phyloP scores from a whole-genome alignment of 1,139 yeast genomes.

The Groenewaldozyma sp. region DNA sequence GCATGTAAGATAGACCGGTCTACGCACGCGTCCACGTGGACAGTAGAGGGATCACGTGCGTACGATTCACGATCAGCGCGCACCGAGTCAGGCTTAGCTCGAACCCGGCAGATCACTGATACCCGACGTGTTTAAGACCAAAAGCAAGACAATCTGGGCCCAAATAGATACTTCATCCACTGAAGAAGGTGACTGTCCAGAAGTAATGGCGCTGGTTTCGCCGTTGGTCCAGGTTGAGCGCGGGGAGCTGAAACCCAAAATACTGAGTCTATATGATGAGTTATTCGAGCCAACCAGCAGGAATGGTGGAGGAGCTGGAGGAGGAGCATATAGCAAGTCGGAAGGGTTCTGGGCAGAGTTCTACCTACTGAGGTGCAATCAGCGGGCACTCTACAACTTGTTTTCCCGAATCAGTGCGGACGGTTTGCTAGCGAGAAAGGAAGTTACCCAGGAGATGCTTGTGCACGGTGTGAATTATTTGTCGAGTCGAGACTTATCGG shows the following conservation, averaged over 20 bases:
- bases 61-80: too few relatives aligned
- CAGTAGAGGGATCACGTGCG: too few relatives aligned
- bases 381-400: conserved; percentile 18
- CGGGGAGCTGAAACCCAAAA: conserved; percentile 29
- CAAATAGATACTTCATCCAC: too few relatives aligned
- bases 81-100: too few relatives aligned
- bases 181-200: too few relatives aligned
- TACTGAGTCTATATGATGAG: conserved; percentile 27
- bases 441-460: conserved; percentile 22
- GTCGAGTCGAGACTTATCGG: conserved; percentile 14
- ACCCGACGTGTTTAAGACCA: too few relatives aligned
- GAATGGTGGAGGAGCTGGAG: too few relatives aligned
- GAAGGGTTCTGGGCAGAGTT: conserved; percentile 34
- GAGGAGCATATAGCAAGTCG: conserved; percentile 8
- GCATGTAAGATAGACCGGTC: too few relatives aligned
- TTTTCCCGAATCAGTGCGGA: conserved; percentile 21
- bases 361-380: conserved; percentile 28
- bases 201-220: conserved; percentile 17
- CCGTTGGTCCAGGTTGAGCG: conserved; percentile 31
- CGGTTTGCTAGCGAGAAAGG: conserved; percentile 16
- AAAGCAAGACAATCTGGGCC: too few relatives aligned
- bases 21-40: too few relatives aligned
- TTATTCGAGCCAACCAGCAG: conserved; percentile 19
- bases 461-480: conserved; percentile 21
- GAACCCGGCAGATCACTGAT: too few relatives aligned